phyloP scores from a whole-genome alignment of 257 asterid species.

The Solanum peruvianum region DNA sequence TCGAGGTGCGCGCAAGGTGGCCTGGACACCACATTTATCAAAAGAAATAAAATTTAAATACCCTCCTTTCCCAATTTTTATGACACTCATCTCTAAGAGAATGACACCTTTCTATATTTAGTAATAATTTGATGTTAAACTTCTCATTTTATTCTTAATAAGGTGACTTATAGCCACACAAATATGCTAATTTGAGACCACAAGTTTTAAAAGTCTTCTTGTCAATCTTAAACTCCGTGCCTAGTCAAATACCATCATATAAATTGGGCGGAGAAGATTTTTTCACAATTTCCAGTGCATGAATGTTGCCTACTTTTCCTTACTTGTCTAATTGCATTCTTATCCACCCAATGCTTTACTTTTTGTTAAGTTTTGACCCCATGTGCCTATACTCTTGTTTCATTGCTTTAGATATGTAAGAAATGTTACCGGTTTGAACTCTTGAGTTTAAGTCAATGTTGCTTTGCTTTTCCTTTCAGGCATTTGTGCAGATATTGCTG shows the following conservation, averaged over 20 bases:
- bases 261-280: neutral
- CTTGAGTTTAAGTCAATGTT: neutral
- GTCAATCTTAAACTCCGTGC: neutral
- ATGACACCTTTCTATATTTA: neutral
- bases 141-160: neutral
- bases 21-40: neutral
- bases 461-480: slow-evolving; percentile 27
- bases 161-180: neutral
- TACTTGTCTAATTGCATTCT: neutral
- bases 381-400: neutral
- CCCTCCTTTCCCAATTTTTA: neutral
- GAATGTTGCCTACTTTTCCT: neutral
- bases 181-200: neutral
- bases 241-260: neutral
- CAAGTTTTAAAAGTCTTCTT: neutral
- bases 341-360: neutral
- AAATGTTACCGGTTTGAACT: neutral
- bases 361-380: neutral
- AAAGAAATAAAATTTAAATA: neutral
- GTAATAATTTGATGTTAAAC: neutral
- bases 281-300: neutral
- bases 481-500: slow-evolving; percentile 75
- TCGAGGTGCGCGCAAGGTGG: neutral
- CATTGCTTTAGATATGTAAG: neutral
- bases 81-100: neutral